Evolutionary conservation across 2,329 filamentous ascomycete species (phyloP), one percentile per base, ranked within the genome.

Genomic region (Apiospora sp.): DNA sequence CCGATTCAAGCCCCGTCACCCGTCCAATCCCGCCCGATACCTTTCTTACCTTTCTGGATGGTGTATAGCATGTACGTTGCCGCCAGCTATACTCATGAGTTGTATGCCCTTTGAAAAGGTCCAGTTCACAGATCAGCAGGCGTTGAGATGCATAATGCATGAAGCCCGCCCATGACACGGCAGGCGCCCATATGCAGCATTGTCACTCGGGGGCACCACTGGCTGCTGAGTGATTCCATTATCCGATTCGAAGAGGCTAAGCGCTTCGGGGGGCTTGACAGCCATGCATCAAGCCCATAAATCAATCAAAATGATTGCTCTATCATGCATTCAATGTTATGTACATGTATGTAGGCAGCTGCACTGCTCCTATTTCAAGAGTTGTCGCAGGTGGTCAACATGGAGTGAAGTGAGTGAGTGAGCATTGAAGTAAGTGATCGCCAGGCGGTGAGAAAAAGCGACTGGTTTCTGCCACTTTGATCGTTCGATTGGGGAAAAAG

Each of bases 401-500:
- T 48, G 44, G 22, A 16, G 43, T 44, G 12, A 16, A 44, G 12
- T 48, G 46, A 48, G 46, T 22, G 27, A 34, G 14, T 58, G 51
- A 22, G 30, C 37, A 30, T 4, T 30, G 27, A 41, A 41, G 37
- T 34, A 27, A 34, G 54, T 16, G 54, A 61, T 34, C 27, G 16
- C 54, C 54, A 30, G 58, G 58, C 58, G 58, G 58, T 64, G 58
- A 64, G 34, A 64, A 64, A 54, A 64, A 41, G 58, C 34, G 58
- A 64, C 34, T 7, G 58, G 5, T 64, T 64, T 64, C 58, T 64
- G 58, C 58, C 58, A 64, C 58, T 69, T 37, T 22, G 10, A 69
- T 69, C 67, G 67, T 69, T 69, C 67, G 67, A 69, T 69, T 49
- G 27, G 34, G 54, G 67, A 37, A 69, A 69, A 69, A 41, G 16